Conservation (phyloP, 148 eudicot genomes). For the Pouteria glomerata region DNA sequence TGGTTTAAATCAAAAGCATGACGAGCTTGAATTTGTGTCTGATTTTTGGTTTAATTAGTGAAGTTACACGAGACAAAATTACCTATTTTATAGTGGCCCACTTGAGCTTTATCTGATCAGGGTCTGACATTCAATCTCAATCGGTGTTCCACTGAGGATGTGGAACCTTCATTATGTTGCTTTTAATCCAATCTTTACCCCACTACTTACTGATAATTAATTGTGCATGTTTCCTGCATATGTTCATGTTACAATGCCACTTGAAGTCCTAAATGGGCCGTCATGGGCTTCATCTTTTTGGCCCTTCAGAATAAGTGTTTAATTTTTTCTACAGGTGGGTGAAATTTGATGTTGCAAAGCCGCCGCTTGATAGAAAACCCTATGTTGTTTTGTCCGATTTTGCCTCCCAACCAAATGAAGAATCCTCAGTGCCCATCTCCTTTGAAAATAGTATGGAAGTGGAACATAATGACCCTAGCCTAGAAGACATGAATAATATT, state of each 20-base stretch:
- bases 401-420: conserved; percentile 32
- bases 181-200: no score
- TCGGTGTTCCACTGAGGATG: conserved; percentile 4
- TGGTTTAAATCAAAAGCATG: neutral
- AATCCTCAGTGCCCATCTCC: conserved; percentile 14
- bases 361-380: conserved; percentile 56
- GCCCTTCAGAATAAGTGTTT: conserved; percentile 9
- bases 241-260: neutral
- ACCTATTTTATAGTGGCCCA: neutral
- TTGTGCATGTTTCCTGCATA: neutral
- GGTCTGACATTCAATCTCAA: neutral
- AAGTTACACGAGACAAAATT: neutral
- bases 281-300: neutral
- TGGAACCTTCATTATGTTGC: neutral
- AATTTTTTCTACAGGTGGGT: conserved; percentile 63
- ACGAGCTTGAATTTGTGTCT: neutral
- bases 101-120: neutral
- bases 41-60: neutral
- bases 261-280: neutral
- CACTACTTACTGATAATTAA: no score
- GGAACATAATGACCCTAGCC: conserved; percentile 38
- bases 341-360: conserved; percentile 51
- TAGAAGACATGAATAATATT: conserved; percentile 53
- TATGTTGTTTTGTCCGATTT: conserved; percentile 71
- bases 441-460: conserved; percentile 31